Evolutionary conservation across 1,284 basidiomycete genomes (phyloP), one percentile per base, ranked within the genome.

Genomic region (Dichomitus squalens): DNA sequence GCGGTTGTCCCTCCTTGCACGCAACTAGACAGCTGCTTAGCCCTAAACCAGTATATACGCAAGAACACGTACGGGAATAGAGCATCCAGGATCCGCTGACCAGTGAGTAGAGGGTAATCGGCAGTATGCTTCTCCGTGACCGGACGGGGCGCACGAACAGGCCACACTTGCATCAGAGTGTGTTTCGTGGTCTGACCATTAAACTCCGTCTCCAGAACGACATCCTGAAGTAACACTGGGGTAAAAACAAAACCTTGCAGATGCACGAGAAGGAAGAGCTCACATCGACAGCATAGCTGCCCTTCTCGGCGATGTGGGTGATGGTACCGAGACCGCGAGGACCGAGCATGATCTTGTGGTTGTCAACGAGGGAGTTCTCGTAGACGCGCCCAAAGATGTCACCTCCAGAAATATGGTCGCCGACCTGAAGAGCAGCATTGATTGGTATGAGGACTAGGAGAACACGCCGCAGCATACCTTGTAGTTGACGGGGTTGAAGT

Each of bases 1-100:
- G 96, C 95, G 7, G 97, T 99, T 8, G 97, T 99, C 59, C 97
- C 97, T 67, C 97, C 97, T 79, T 99, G 97, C 3, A 99, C 96
- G 75, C 95, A 96, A 25, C 90, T 91, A 66, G 2, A 58, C 29
- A n/a, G 53, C 8, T 7, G 3, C 12, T 58, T 8, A 61, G 35
- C 35, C 27, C 27, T 3, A 54, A 53, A 39, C 23, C 31, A 16
- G 25, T 48, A 47, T 41, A n/a, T 56, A 9, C 7, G 29, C 21
- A 20, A 27, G 29, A 6, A 63, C 33, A 77, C 87, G 52, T 69
- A 92, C 80, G 97, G 97, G 85, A 99, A 99, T 58, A 99, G 82
- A 12, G 96, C 94, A 71, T 99, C 96, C 55, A 99, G 80, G 62
- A 99, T 95, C 68, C 96, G 93, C 76, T 99, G 96, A 52, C 97